Evolutionary conservation across 164 flowering plant species (phyloP), one percentile per base, ranked within the genome.

Genomic region (Nymphaea thermarum): DNA sequence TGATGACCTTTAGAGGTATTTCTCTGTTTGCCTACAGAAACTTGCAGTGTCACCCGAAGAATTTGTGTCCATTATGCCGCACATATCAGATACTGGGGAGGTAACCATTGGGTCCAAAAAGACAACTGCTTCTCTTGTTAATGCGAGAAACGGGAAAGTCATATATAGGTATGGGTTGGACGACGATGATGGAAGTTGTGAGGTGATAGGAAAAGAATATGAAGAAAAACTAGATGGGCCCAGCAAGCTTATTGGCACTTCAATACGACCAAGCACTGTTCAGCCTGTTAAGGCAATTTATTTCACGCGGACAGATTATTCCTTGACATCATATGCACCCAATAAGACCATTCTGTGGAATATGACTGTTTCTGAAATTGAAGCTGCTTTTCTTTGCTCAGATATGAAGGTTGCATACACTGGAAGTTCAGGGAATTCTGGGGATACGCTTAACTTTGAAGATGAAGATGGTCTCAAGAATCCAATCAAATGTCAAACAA

Each of bases 221-320:
- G 75, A 66, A 11, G 76, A 64, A 47, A 71, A 68, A 12, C 66
- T 65, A 68, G 69, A 43, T 66, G 18, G 77, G 55, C 43, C 65
- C 2, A 57, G 66, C 16, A 68, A 68, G 63, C 71, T 61, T 8
- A 60, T 60, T 42, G 76, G 80, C 43, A 77, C 79, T 62, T 67
- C 74, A 77, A 4, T 75, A 25, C 70, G 72, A 47, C 57, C 80
- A 61, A 70, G 68, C 36, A 16, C 73, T 62, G 5, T 7, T 15
- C 72, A 75, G 66, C 36, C 65, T 47, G 65, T 62, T 68, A 69
- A 68, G 55, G 78, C 70, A 2, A 77, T 91, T 53, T 76, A 70
- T 65, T 74, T 93, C 55, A 78, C 75, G 4, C 87, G 95, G 76
- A 84, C 77, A 5, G 95, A 86, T 72, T 87, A 84, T 75, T 43